A percentile compares a stretch with the other conserved stretches of the same genome.
Conservation (phyloP, 352 stramenopile species). For the Phytopythium cucurbitacearum region DNA sequence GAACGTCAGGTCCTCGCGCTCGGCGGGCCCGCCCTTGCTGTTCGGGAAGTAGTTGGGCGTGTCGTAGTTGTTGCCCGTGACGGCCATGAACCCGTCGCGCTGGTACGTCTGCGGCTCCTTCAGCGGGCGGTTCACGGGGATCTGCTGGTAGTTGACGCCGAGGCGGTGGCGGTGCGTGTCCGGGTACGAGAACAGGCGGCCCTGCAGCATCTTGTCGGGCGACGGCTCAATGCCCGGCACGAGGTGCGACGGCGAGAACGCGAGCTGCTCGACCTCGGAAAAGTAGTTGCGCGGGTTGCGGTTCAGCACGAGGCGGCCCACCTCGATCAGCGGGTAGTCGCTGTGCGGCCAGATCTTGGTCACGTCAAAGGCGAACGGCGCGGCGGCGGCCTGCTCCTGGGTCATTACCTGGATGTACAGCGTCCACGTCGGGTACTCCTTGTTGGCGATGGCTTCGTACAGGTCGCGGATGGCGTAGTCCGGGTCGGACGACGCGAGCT, state of each 20-base stretch:
- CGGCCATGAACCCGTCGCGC: slow-evolving; percentile 75
- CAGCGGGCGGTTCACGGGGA: slow-evolving; percentile 85
- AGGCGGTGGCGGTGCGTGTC: slow-evolving; percentile 88
- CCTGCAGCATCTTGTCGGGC: slow-evolving; percentile 88
- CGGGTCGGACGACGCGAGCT: slow-evolving; percentile 67
- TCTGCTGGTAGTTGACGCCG: slow-evolving; percentile 87
- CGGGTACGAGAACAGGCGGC: slow-evolving; percentile 86
- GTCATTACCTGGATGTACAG: slow-evolving; percentile 92
- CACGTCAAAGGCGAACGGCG: slow-evolving; percentile 91
- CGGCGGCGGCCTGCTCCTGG: slow-evolving; percentile 48
- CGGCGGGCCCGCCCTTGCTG: slow-evolving; percentile 52
- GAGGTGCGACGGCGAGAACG: slow-evolving; percentile 89
- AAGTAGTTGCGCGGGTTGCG: slow-evolving; percentile 93
- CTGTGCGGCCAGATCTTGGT: slow-evolving; percentile 92
- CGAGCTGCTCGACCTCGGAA: slow-evolving; percentile 91
- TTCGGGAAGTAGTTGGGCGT: slow-evolving; percentile 89
- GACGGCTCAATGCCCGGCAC: slow-evolving; percentile 88
- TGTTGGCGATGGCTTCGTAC: slow-evolving; percentile 85
- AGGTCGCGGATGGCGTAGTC: slow-evolving; percentile 90
- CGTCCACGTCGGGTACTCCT: slow-evolving; percentile 85
- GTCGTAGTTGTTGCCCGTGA: slow-evolving; percentile 69
- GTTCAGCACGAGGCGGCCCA: slow-evolving; percentile 89
- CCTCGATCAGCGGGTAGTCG: slow-evolving; percentile 81
- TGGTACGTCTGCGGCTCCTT: slow-evolving; percentile 75
- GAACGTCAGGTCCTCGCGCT: slow-evolving; percentile 24